Conservation (phyloP, 2,329 filamentous ascomycete genomes). For the Biscogniauxia sp. region DNA sequence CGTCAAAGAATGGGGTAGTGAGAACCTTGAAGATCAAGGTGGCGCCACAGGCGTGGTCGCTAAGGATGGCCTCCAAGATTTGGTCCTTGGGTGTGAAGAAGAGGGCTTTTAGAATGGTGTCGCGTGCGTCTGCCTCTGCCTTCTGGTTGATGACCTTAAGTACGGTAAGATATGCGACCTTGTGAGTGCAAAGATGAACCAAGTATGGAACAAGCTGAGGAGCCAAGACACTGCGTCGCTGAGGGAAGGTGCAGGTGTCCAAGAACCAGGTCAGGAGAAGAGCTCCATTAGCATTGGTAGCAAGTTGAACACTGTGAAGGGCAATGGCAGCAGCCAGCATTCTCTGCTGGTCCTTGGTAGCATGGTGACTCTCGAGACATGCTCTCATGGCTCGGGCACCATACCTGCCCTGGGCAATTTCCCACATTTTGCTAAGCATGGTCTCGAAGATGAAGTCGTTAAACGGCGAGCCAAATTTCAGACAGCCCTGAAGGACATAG, state of each 20-base stretch:
- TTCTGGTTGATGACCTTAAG: conserved; percentile 98
- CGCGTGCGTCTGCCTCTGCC: conserved; percentile 86
- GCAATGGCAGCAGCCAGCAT: conserved; percentile 93
- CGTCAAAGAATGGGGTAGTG: conserved; percentile 96
- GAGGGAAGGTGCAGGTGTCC: conserved; percentile 94
- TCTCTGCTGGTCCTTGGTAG: conserved; percentile 91
- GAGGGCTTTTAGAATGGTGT: conserved; percentile 82
- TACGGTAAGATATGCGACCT: conserved; percentile 95
- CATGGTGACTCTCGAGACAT: conserved; percentile 92
- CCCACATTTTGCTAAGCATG: conserved; percentile 93
- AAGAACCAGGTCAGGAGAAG: conserved; percentile 95
- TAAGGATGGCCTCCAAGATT: conserved; percentile 83
- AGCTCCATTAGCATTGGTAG: conserved; percentile 93
- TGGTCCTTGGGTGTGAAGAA: conserved; percentile 91
- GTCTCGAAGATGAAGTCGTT: conserved; percentile 98
- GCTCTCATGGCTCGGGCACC: conserved; percentile 95
- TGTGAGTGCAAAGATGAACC: conserved; percentile 95
- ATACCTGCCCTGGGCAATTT: conserved; percentile 87
- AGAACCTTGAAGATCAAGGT: conserved; percentile 98
- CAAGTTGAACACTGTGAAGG: conserved; percentile 93
- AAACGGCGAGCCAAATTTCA: conserved; percentile 84
- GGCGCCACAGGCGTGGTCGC: conserved; percentile 86
- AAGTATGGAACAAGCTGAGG: conserved; percentile 89
- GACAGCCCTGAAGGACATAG: conserved; percentile 94
- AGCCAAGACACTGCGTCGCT: conserved; percentile 85